Evolutionary conservation across 257 asterid genomes (phyloP).

Genomic region (Primulina eburnea): DNA sequence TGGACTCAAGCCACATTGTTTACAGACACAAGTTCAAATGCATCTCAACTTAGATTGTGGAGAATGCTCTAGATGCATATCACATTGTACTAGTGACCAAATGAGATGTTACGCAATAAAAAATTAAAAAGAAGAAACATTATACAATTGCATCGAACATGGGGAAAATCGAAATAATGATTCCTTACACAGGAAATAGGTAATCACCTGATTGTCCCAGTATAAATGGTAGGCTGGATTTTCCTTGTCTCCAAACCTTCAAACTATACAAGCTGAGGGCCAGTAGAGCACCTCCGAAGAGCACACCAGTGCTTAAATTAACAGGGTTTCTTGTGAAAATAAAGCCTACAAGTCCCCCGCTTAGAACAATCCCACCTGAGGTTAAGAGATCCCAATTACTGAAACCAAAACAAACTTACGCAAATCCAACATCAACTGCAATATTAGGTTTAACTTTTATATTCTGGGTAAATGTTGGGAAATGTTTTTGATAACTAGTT

Average conservation of each 20-base stretch:
- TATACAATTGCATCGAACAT: not conserved
- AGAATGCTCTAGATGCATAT: not conserved
- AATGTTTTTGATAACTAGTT: not conserved
- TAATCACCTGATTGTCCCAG: conserved; percentile 86
- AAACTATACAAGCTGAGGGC: conserved; percentile 79
- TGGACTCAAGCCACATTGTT: not conserved
- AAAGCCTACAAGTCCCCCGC: conserved; percentile 74
- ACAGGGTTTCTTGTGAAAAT: conserved; percentile 63
- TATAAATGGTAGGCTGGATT: conserved; percentile 88
- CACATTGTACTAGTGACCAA: not conserved
- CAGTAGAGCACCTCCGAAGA: conserved; percentile 77
- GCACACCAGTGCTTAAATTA: conserved; percentile 56
- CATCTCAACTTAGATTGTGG: not conserved
- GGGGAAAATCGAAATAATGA: not conserved
- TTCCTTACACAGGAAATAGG: conserved; percentile 14
- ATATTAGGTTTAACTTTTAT: not conserved
- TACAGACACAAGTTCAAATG: not conserved
- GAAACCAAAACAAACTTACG: conserved; percentile 3
- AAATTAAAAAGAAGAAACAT: not conserved
- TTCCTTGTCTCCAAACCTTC: conserved; percentile 87
- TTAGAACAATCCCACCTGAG: conserved; percentile 74
- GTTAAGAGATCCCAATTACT: conserved; percentile 25
- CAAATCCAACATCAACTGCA: not conserved
- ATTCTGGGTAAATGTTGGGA: not conserved
- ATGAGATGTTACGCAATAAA: not conserved